Evolutionary conservation across 2,329 filamentous ascomycete genomes (phyloP).

Genomic region (Epichloe gansuensis): DNA sequence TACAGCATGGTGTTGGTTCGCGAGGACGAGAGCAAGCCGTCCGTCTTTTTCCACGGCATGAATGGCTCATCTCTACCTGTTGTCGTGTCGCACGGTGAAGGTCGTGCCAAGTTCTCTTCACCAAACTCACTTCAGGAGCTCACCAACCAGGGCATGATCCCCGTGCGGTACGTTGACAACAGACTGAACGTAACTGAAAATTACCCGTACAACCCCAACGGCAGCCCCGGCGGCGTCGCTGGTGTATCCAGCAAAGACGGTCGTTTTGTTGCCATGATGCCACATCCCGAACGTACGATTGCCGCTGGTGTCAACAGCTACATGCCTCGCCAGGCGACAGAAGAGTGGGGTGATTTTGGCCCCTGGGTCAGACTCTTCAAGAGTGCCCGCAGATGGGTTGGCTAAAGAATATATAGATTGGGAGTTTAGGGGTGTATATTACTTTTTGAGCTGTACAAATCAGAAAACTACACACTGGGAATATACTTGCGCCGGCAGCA

Average conservation of each 20-base stretch:
- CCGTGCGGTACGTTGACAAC: constrained; percentile 81
- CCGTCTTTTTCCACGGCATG: constrained; percentile 91
- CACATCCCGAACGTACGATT: constrained; percentile 84
- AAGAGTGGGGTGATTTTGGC: constrained; percentile 67
- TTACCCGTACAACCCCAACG: constrained; percentile 84
- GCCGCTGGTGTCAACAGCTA: constrained; percentile 69
- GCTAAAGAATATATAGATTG: constrained; percentile 23
- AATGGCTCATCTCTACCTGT: constrained; percentile 70
- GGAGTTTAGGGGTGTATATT: no score
- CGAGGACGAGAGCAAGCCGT: constrained; percentile 44
- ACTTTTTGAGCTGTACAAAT: no score
- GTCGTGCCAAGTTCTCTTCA: constrained; percentile 60
- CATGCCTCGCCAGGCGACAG: constrained; percentile 43
- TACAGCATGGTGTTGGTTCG: constrained; percentile 70
- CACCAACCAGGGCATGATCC: constrained; percentile 55
- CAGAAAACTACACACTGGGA: no score
- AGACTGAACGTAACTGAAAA: constrained; percentile 56
- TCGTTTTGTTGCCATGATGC: constrained; percentile 80
- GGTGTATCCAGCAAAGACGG: constrained; percentile 68
- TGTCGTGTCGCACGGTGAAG: constrained; percentile 83
- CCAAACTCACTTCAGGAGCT: constrained; percentile 41
- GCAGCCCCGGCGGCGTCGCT: constrained; percentile 69
- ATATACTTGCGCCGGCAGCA: no score
- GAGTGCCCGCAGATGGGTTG: constrained; percentile 81
- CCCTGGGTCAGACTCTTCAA: constrained; percentile 81